A percentile compares a stretch with the other conserved stretches of the same genome.
Evolutionary conservation across 2,329 filamentous ascomycete species (phyloP).

Genomic region (Stenocarpella maydis): DNA sequence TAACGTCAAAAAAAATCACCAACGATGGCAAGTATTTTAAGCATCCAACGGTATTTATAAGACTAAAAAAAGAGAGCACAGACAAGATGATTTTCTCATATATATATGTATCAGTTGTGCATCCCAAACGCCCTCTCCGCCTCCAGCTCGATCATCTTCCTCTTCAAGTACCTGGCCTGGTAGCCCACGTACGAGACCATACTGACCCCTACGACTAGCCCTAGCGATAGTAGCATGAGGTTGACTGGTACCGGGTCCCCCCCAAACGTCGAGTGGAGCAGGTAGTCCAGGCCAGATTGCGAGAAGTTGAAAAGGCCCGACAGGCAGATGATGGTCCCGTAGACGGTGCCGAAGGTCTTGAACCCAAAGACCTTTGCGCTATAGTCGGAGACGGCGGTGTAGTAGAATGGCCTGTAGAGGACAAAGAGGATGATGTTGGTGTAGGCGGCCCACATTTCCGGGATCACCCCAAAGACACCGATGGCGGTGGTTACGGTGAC

Average conservation of each 20-base stretch:
- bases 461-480: constrained; percentile 78
- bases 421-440: constrained; percentile 81
- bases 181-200: constrained; percentile 73
- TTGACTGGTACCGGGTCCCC: constrained; percentile 83
- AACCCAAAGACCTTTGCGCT: constrained; percentile 93
- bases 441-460: constrained; percentile 75
- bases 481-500: constrained; percentile 77
- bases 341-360: constrained; percentile 91
- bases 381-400: constrained; percentile 90
- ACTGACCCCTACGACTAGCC: constrained; percentile 68
- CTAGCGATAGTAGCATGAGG: constrained; percentile 67
- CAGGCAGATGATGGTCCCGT: constrained; percentile 87
- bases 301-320: constrained; percentile 85
- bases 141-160: constrained; percentile 44
- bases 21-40: background rate
- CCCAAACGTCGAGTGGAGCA: constrained; percentile 77
- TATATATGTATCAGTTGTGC: background rate
- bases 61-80: background rate
- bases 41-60: background rate
- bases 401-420: constrained; percentile 87
- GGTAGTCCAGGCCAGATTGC: constrained; percentile 79
- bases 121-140: constrained; percentile 41
- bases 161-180: constrained; percentile 48
- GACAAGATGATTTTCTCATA: background rate
- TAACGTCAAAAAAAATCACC: background rate